These are phyloP conservation scores for Thozetella sp. DNA, from an alignment of 495 filamentous ascomycete species.

Conservation along the genomic window DNA sequence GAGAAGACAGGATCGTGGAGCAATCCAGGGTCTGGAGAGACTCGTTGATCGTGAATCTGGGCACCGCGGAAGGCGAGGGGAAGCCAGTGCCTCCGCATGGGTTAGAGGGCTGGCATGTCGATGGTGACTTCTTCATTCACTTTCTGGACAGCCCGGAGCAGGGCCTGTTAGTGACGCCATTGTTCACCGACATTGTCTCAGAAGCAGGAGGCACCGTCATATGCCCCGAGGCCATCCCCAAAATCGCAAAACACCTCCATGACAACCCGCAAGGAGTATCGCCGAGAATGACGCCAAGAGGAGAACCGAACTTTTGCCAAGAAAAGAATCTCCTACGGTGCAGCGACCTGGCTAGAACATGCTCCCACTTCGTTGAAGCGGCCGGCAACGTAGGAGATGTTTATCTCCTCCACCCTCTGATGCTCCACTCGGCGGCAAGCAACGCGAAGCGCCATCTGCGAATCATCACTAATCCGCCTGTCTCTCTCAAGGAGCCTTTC, in stretches of 20 bases:
- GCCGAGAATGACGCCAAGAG: slow-evolving; percentile 64
- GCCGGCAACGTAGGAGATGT: slow-evolving; percentile 68
- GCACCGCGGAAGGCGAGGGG: slow-evolving; percentile 55
- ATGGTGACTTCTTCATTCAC: slow-evolving; percentile 78
- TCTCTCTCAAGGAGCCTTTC: slow-evolving; percentile 64
- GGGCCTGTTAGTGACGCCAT: slow-evolving; percentile 67
- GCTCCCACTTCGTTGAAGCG: slow-evolving; percentile 63
- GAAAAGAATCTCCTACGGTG: slow-evolving; percentile 56
- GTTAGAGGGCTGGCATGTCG: slow-evolving; percentile 70
- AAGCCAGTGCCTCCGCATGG: slow-evolving; percentile 48
- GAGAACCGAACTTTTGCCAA: slow-evolving; percentile 34
- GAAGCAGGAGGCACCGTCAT: slow-evolving; percentile 71
- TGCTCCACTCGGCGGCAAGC: slow-evolving; percentile 66
- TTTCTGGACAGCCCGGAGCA: slow-evolving; percentile 77
- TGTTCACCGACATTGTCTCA: slow-evolving; percentile 66
- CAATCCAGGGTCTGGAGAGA: slow-evolving; percentile 63
- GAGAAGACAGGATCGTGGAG: slow-evolving; percentile 57
- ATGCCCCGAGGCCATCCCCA: slow-evolving; percentile 58
- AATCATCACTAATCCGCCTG: slow-evolving; percentile 75
- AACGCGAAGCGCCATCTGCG: slow-evolving; percentile 61
- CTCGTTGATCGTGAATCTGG: slow-evolving; percentile 74
- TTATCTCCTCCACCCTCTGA: slow-evolving; percentile 71
- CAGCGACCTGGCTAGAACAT: slow-evolving; percentile 42
- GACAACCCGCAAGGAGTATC: slow-evolving; percentile 70
- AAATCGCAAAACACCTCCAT: slow-evolving; percentile 60